Base-by-base conservation (phyloP, 2,329 filamentous ascomycete genomes). In the Aspergillus cejpii region DNA sequence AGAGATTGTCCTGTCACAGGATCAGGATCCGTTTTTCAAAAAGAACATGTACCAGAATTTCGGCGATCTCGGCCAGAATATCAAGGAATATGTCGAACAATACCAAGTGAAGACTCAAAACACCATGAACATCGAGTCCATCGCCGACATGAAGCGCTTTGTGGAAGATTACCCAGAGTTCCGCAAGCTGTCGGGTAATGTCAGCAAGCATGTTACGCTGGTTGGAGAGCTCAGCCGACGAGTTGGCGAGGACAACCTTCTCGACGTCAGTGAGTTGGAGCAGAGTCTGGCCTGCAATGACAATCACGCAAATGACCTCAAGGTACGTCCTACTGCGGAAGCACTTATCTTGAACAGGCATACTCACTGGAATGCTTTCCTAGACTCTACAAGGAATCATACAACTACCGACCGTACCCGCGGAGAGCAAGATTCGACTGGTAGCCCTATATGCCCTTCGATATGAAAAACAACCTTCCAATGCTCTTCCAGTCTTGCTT, bases 41-140 rank as follows among this genome's bases (percentile, higher is more conserved):
- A 96, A 96, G 73, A 97, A 97, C 67, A 97, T 97, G 90, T 97
- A 90, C 57, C 79, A 95, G 59, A 97, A 97, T 64, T 98, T 97
- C 66, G 90, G 91, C 43, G 90, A 97, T 55, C 76, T 98, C 5
- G 90, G 92, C 8, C 86, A 91, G 31, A 96, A 94, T 56, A 95
- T 96, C 63, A 97, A 97, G 66, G 90, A 96, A 78, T 98, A 98
- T 58, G 92, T 98, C 44, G 90, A 95, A 62, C 92, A 97, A 63
- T 98, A 97, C 61, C 92, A 97, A 58, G 88, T 86, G 10, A 96
- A 94, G 65, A 95, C 91, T n/a, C 91, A 97, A 62, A 95, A 85
- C 58, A 95, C 84, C 58, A 87, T 89, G 64, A 92, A 95, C 62
- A 90, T 98, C 49, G 92, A 98, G 62, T 96, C 91, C 12, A 97